Evolutionary conservation across 2,329 filamentous ascomycete genomes (phyloP).

Genomic region (Xylaria sp.): DNA sequence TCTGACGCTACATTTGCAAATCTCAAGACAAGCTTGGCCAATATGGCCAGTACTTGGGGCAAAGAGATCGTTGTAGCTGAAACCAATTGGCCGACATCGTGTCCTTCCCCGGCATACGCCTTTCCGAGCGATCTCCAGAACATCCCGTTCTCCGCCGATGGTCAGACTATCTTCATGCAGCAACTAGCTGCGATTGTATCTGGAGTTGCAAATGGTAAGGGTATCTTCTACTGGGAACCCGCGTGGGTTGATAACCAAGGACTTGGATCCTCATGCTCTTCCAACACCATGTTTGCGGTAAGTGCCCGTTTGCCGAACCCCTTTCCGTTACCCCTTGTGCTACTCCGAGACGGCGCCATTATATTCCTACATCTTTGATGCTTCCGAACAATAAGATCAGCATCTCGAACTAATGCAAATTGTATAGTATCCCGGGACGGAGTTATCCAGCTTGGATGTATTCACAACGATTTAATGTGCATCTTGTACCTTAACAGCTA

Average conservation of each 20-base stretch:
- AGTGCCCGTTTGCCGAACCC: neutral
- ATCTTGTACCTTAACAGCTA: neutral
- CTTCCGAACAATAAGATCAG: too few species aligned
- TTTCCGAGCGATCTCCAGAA: slow-evolving; percentile 56
- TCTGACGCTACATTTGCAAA: slow-evolving; percentile 51
- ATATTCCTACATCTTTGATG: too few species aligned
- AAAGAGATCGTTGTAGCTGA: slow-evolving; percentile 67
- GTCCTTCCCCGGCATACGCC: slow-evolving; percentile 49
- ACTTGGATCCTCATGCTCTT: slow-evolving; percentile 59
- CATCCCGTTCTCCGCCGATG: slow-evolving; percentile 58
- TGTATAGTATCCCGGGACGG: slow-evolving; percentile 42
- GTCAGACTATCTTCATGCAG: slow-evolving; percentile 58
- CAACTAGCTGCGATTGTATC: slow-evolving; percentile 53
- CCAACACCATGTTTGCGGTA: slow-evolving; percentile 56
- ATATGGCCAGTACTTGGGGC: slow-evolving; percentile 55
- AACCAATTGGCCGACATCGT: slow-evolving; percentile 63
- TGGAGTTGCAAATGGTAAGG: slow-evolving; percentile 48
- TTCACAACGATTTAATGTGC: slow-evolving; percentile 44
- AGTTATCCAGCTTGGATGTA: slow-evolving; percentile 51
- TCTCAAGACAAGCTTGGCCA: slow-evolving; percentile 50
- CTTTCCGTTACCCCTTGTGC: neutral
- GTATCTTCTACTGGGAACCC: slow-evolving; percentile 70
- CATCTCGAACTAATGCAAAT: neutral
- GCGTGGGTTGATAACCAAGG: slow-evolving; percentile 62
- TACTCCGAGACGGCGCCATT: too few species aligned